Evolutionary conservation across 805 yeast genomes (phyloP), one percentile per base, ranked within the genome.

Genomic region (Lipomyces starkeyi): DNA sequence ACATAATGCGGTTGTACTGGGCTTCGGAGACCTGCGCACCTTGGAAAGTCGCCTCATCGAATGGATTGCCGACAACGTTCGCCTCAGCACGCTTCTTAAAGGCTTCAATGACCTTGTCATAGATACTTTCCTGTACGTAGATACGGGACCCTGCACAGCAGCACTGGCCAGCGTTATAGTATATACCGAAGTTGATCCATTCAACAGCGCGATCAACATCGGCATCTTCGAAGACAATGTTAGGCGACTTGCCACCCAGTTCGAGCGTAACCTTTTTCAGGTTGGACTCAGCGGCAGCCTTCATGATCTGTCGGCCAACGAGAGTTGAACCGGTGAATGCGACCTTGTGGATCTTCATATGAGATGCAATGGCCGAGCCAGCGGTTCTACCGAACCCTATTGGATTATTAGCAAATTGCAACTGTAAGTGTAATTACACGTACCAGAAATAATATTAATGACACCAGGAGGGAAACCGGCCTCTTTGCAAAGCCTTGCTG

Each of bases 301-400:
- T 86, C 89, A 91, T 88, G 77, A 93, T 90, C 75, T 80, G 81
- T 79, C 90, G 89, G 77, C 98, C 98, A 69, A 92, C 88, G 59
- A 89, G 91, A 63, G 97, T 93, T 49, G 97, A 92, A 73, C 98
- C 98, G 66, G 98, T 93, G 82, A 93, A 93, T 9, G 97, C n/a
- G 96, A 47, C 53, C 53, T 47, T 93, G 83, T 91, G 90, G 75
- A 93, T 87, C 78, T 85, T 87, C 75, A 88, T 89, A 81, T 93
- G 97, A 66, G 83, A 80, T 59, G 94, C 84, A 72, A 93, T 85
- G 56, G 91, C 90, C 71, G 87, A 86, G 79, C 98, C 98, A 64
- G 94, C 90, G 76, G 85, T 88, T 78, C 86, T 86, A 78, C 98
- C 98, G 74, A 85, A 88, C 66, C 97, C 53, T n/a, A n/a, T 47